A percentile compares a stretch with the other conserved stretches of the same genome.
Evolutionary conservation across 1,284 basidiomycete genomes (phyloP).

Genomic region (Sanghuangporus weigelae): DNA sequence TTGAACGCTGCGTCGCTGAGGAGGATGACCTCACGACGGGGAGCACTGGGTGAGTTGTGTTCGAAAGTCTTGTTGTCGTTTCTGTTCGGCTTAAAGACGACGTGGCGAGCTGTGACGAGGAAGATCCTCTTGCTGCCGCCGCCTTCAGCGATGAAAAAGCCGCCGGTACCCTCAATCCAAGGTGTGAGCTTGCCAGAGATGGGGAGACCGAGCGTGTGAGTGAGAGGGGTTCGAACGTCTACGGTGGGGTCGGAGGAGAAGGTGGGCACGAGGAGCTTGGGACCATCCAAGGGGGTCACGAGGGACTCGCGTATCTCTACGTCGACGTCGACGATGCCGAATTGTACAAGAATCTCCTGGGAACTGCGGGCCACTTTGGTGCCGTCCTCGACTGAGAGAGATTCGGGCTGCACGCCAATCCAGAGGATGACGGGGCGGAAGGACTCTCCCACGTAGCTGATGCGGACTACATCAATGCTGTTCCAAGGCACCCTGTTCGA

Average conservation of each 20-base stretch:
- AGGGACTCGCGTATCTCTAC: constrained; percentile 5
- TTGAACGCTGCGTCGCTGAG: constrained; percentile 23
- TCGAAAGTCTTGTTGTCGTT: constrained; percentile 21
- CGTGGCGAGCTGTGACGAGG: constrained; percentile 28
- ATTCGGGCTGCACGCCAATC: constrained; percentile 27
- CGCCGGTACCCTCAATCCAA: constrained; percentile 27
- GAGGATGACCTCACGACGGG: constrained; percentile 25
- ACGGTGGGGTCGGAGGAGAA: not conserved
- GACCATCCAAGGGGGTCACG: not conserved
- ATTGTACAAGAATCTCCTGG: constrained; percentile 22
- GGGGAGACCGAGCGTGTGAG: constrained; percentile 25
- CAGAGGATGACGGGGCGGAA: constrained; percentile 18
- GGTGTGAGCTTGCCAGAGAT: constrained; percentile 19
- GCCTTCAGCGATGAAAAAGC: constrained; percentile 29
- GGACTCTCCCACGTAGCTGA: constrained; percentile 9
- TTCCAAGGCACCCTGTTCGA: constrained; percentile 13
- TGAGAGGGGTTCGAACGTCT: constrained; percentile 22
- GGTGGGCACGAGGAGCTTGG: not conserved
- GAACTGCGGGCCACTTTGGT: constrained; percentile 24
- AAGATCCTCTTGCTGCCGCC: constrained; percentile 21
- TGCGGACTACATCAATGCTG: constrained; percentile 11
- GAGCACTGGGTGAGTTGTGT: constrained; percentile 9
- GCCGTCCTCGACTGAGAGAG: constrained; percentile 26
- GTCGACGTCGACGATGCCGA: constrained; percentile 22
- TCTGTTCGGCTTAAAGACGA: constrained; percentile 20